Base-by-base conservation (phyloP, 257 asterid species). In the Solanum commersonii region DNA sequence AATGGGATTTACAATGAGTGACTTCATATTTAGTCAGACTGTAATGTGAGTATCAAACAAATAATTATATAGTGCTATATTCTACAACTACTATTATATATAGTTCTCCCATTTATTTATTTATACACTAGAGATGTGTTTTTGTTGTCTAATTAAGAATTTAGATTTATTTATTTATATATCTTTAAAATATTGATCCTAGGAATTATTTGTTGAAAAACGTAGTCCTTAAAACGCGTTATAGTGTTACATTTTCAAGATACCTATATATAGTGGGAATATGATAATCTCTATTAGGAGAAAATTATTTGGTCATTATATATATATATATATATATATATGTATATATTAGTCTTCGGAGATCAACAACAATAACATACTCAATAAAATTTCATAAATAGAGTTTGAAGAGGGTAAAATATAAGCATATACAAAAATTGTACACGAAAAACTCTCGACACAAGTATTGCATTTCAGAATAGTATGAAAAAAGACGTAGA, bases 211-310 rank as follows among this genome's bases (percentile, higher is more conserved):
- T 81, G 95, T 89, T 91, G 89, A 87, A 89, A 91, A 88, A 81
- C 33, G 85, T 78, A 86, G 86, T 87, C 98, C 98, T 89, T 37
- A 90, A 93, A 93, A 91, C 94, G 93, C 94, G 95, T 92, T 89
- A 73, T 25, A 79, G 88, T 88, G 95, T 91, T 87, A 84, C 89
- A 84, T 89, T 93, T 95, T 94, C 95, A 91, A 95, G 84, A 90
- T 86, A 72, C 90, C 93, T 90, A 91, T 33, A 11, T 34, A 44
- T 44, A 42, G 65, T 33, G n/a, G 31, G 27, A 35, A 84, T 59
- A 63, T 25, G 2, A 60, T 82, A 44, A 88, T 87, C 85, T 92
- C 91, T 87, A 63, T 87, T 87, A 88, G 88, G 90, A 85, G 4
- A 29, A 79, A 81, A 81, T 46, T 46, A 88, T 88, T 90, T 90